Conservation (phyloP, 2,329 filamentous ascomycete genomes). For the Stemphylium vesicarium region DNA sequence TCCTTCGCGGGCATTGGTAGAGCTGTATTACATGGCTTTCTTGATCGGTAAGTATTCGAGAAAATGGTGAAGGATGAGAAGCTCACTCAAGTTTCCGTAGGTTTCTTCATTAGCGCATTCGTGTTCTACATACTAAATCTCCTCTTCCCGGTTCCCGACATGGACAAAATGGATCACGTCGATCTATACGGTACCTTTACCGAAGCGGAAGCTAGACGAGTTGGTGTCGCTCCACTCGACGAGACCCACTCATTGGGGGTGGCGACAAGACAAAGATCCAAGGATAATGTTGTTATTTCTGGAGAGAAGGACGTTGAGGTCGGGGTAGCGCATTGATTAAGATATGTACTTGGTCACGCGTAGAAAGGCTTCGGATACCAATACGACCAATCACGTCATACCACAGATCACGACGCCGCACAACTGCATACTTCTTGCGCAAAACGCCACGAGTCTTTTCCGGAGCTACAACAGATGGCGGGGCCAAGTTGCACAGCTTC, state of each 20-base stretch:
- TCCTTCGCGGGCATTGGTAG: slow-evolving; percentile 48
- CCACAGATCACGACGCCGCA: too few relatives aligned
- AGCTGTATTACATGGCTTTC: slow-evolving; percentile 58
- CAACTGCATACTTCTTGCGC: too few relatives aligned
- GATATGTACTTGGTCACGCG: too few relatives aligned
- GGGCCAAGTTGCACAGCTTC: too few relatives aligned
- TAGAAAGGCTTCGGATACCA: too few relatives aligned
- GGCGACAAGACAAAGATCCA: background rate
- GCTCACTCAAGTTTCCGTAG: slow-evolving; percentile 26
- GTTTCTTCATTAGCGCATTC: slow-evolving; percentile 49
- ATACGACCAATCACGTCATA: too few relatives aligned
- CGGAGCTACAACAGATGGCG: too few relatives aligned
- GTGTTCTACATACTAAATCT: slow-evolving; percentile 47
- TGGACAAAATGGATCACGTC: slow-evolving; percentile 53
- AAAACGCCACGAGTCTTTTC: too few relatives aligned
- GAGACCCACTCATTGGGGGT: background rate
- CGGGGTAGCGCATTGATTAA: background rate
- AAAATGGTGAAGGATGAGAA: background rate
- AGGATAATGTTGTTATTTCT: background rate
- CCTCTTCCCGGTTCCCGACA: slow-evolving; percentile 49
- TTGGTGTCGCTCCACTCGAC: slow-evolving; percentile 48
- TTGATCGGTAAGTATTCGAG: slow-evolving; percentile 46
- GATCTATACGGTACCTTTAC: slow-evolving; percentile 58
- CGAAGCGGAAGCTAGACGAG: slow-evolving; percentile 49
- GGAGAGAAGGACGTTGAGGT: slow-evolving; percentile 1